These are phyloP conservation scores for Rhododendron simsii DNA, from an alignment of 148 eudicot genomes.

Conservation along the genomic window DNA sequence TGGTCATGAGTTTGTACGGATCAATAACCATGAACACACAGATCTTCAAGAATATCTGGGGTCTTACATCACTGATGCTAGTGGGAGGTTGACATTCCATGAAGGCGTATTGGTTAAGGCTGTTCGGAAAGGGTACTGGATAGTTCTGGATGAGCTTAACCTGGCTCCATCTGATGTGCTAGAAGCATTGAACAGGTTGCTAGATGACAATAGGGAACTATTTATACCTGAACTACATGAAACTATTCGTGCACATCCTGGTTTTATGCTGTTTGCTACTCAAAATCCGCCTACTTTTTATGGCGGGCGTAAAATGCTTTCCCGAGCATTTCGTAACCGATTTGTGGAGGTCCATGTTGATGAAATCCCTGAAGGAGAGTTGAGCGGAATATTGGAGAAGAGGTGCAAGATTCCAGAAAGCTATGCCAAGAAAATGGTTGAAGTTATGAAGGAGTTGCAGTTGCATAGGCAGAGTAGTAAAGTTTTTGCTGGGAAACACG, in stretches of 20 bases:
- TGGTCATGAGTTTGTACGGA: slow-evolving; percentile 87
- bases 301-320: slow-evolving; percentile 96
- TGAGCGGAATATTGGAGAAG: slow-evolving; percentile 59
- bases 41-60: slow-evolving; percentile 96
- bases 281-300: slow-evolving; percentile 98
- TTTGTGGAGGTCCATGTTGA: slow-evolving; percentile 98
- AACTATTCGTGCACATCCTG: slow-evolving; percentile 80
- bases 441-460: slow-evolving; percentile 92
- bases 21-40: slow-evolving; percentile 95
- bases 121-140: slow-evolving; percentile 88
- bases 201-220: slow-evolving; percentile 94
- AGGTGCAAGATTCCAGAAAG: slow-evolving; percentile 70
- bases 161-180: slow-evolving; percentile 98
- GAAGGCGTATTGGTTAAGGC: slow-evolving; percentile 95
- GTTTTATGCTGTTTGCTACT: slow-evolving; percentile 96
- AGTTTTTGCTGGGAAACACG: slow-evolving; percentile 97
- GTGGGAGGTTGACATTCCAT: slow-evolving; percentile 79
- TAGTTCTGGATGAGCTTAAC: slow-evolving; percentile 95
- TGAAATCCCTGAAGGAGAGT: slow-evolving; percentile 83
- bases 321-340: slow-evolving; percentile 98
- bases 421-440: slow-evolving; percentile 84
- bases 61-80: slow-evolving; percentile 81
- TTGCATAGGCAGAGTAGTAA: slow-evolving; percentile 85
- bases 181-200: slow-evolving; percentile 88
- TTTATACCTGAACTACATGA: slow-evolving; percentile 84